Evolutionary conservation across 2,329 filamentous ascomycete species (phyloP).

Genomic region (Dendrostoma leiphaemia): DNA sequence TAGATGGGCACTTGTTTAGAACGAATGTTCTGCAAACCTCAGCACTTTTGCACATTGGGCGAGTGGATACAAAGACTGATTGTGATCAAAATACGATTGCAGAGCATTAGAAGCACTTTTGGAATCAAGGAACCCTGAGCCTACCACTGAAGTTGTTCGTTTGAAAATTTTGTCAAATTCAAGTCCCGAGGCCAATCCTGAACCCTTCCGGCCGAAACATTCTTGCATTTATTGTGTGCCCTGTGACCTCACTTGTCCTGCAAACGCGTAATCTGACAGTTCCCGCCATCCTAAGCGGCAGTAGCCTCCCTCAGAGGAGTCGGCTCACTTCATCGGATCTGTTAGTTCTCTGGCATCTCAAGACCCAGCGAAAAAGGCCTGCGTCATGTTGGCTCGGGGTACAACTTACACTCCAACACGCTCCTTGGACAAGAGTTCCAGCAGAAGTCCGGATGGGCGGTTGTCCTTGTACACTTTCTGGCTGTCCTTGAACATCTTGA

Average conservation of each 20-base stretch:
- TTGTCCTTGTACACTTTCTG: slow-evolving; percentile 81
- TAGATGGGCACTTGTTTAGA: neutral
- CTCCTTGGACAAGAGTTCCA: slow-evolving; percentile 91
- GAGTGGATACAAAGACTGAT: neutral
- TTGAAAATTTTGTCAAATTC: too few relatives aligned
- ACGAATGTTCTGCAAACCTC: neutral
- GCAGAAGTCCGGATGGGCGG: slow-evolving; percentile 80
- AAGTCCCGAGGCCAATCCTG: too few relatives aligned
- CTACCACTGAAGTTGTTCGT: too few relatives aligned
- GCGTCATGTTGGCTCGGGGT: neutral
- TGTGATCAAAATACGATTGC: neutral
- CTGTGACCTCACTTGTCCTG: too few relatives aligned
- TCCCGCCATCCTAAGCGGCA: slow-evolving; percentile 38
- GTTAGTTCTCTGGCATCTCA: neutral
- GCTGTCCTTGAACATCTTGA: slow-evolving; percentile 83
- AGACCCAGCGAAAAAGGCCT: neutral
- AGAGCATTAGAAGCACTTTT: neutral
- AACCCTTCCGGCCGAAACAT: too few relatives aligned
- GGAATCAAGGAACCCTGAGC: neutral
- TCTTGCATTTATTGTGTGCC: too few relatives aligned
- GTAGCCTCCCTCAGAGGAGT: slow-evolving; percentile 47
- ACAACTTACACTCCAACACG: slow-evolving; percentile 71
- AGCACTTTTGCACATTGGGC: neutral
- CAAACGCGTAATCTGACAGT: too few relatives aligned
- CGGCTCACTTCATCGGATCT: slow-evolving; percentile 43